Conservation (phyloP, 345 rosid genomes). For the Microthlaspi erraticum region DNA sequence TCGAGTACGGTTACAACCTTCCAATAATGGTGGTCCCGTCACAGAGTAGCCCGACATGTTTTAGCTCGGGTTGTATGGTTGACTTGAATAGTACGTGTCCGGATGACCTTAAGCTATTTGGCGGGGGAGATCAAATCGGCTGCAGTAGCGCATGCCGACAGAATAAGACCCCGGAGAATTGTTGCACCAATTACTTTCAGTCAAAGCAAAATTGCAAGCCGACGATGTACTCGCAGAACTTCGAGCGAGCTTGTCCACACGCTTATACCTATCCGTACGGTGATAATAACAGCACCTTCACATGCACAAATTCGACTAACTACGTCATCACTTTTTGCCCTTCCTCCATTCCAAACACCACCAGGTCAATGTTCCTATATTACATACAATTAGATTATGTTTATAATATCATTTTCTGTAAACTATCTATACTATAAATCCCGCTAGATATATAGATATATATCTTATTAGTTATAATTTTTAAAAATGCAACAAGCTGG, state of each 20-base stretch:
- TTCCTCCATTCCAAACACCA: slow-evolving; percentile 1
- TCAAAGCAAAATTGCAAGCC: slow-evolving; percentile 42
- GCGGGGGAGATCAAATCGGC: background rate
- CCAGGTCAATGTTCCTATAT: slow-evolving; percentile 29
- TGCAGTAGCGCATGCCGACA: slow-evolving; percentile 27
- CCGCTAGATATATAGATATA: too few relatives aligned
- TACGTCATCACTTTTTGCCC: slow-evolving; percentile 36
- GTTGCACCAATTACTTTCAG: slow-evolving; percentile 6
- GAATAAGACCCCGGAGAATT: slow-evolving; percentile 1
- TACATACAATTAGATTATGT: too few relatives aligned
- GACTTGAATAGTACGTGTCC: slow-evolving; percentile 35
- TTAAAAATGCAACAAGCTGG: too few relatives aligned
- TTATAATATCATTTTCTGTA: too few relatives aligned
- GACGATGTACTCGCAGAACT: slow-evolving; percentile 23
- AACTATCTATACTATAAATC: too few relatives aligned
- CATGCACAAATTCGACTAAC: slow-evolving; percentile 32
- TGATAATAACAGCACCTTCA: slow-evolving; percentile 23
- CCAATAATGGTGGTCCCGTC: slow-evolving; percentile 31
- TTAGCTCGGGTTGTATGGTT: slow-evolving; percentile 22
- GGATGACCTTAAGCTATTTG: slow-evolving; percentile 7
- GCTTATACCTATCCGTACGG: slow-evolving; percentile 27
- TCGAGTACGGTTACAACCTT: slow-evolving; percentile 40
- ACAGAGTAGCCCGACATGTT: slow-evolving; percentile 28
- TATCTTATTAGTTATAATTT: too few relatives aligned
- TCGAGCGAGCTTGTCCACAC: slow-evolving; percentile 29